Evolutionary conservation across 73 alveolate species (phyloP).

Genomic region (Diophrys sp.): DNA sequence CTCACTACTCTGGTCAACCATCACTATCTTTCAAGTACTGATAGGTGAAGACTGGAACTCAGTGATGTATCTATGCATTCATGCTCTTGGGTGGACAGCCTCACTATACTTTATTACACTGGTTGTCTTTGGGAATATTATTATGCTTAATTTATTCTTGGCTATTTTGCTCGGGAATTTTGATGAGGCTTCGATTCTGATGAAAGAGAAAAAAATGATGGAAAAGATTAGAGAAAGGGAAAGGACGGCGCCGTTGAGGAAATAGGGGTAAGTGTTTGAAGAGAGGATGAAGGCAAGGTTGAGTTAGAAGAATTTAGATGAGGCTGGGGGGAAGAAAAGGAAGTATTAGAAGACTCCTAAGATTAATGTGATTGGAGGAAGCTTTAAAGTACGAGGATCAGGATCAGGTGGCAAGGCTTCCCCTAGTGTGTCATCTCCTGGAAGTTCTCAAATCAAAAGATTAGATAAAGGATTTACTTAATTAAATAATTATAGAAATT

Average conservation of each 20-base stretch:
- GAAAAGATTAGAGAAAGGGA: neutral
- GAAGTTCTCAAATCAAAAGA: no score
- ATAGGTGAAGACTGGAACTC: slow-evolving; percentile 27
- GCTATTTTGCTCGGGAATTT: slow-evolving; percentile 18
- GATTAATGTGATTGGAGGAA: no score
- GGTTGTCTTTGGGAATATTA: slow-evolving; percentile 8
- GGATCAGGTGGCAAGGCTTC: no score
- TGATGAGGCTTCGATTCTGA: neutral
- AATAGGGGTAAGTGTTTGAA: neutral
- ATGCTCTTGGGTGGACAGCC: slow-evolving; percentile 7
- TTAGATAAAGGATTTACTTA: no score
- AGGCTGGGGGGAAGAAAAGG: neutral
- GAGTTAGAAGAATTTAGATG: neutral
- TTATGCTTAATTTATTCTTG: no score
- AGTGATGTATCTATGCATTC: slow-evolving; percentile 29
- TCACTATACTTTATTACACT: slow-evolving; percentile 9
- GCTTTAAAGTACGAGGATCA: no score
- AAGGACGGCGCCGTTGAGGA: neutral
- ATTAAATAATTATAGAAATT: no score
- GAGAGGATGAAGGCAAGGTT: no score
- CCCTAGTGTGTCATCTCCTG: no score
- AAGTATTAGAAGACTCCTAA: no score
- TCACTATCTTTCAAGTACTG: slow-evolving; percentile 19
- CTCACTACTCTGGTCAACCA: slow-evolving; percentile 10
- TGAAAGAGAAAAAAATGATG: neutral